Conservation (phyloP, 139 green algal genomes). For the Tetradesmus obliquus region DNA sequence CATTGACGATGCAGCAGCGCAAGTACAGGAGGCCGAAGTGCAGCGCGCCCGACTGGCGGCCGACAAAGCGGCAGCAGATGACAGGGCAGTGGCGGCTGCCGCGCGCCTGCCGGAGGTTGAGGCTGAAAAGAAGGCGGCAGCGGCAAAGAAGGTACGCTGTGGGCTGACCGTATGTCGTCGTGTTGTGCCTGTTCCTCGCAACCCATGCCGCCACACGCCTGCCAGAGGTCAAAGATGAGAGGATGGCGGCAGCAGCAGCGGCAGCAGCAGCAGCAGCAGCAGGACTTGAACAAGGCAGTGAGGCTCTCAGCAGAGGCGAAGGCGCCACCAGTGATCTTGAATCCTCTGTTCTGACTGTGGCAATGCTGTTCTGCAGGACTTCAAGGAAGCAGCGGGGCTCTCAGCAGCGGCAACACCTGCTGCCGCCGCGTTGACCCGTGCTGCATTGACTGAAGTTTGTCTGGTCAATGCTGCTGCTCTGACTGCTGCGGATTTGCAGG, state of each 20-base stretch:
- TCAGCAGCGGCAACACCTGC: too few species aligned
- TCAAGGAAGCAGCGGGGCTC: too few species aligned
- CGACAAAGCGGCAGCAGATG: slow-evolving; percentile 58
- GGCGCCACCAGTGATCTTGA: too few species aligned
- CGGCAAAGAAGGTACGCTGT: slow-evolving; percentile 53
- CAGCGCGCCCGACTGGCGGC: slow-evolving; percentile 44
- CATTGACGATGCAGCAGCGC: slow-evolving; percentile 28
- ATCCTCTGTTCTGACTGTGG: too few species aligned
- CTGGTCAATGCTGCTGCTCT: background rate
- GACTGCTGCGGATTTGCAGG: background rate
- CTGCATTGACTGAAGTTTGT: too few species aligned
- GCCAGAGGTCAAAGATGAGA: too few species aligned
- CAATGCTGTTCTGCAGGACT: too few species aligned
- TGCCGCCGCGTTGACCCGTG: too few species aligned
- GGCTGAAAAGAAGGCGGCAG: slow-evolving; percentile 67
- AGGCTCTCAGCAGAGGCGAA: too few species aligned
- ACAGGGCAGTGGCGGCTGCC: slow-evolving; percentile 30
- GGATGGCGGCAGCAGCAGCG: too few species aligned
- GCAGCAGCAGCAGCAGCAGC: background rate
- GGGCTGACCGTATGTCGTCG: too few species aligned
- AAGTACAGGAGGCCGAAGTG: slow-evolving; percentile 23
- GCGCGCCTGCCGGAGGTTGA: slow-evolving; percentile 66
- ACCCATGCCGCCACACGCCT: background rate
- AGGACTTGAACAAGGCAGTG: too few species aligned
- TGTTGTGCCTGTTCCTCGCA: background rate